phyloP scores from a whole-genome alignment of 306 rosid species.

The Crotalaria pallida region DNA sequence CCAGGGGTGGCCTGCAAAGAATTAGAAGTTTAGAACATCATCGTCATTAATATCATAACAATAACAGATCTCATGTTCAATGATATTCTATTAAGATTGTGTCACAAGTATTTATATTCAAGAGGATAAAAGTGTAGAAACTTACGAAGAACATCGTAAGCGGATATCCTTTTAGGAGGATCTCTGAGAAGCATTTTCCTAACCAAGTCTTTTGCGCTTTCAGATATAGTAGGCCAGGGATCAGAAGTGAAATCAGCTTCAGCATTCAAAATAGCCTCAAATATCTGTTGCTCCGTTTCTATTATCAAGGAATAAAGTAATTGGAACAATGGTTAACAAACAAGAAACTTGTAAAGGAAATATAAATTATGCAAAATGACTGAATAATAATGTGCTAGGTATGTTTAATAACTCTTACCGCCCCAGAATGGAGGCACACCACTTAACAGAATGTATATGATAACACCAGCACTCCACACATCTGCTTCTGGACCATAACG shows the following conservation, averaged over 20 bases:
- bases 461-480: constrained; percentile 96
- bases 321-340: background rate
- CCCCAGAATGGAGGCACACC: constrained; percentile 99
- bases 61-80: background rate
- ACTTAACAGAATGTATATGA: constrained; percentile 78
- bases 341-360: background rate
- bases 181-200: constrained; percentile 74
- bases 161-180: constrained; percentile 62
- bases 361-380: background rate
- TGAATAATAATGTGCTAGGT: background rate
- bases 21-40: constrained; percentile 21
- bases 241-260: constrained; percentile 67
- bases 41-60: background rate
- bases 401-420: constrained; percentile 48
- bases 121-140: background rate
- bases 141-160: constrained; percentile 77
- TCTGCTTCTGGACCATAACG: constrained; percentile 80
- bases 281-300: constrained; percentile 75
- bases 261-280: constrained; percentile 56
- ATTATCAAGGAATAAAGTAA: background rate
- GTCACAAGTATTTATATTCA: no score
- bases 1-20: constrained; percentile 87
- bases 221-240: constrained; percentile 89
- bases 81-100: background rate
- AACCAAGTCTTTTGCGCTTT: constrained; percentile 75